A percentile compares a stretch with the other conserved stretches of the same genome.
Evolutionary conservation across 2,329 filamentous ascomycete species (phyloP).

Genomic region (Ambrosiella cleistominuta): DNA sequence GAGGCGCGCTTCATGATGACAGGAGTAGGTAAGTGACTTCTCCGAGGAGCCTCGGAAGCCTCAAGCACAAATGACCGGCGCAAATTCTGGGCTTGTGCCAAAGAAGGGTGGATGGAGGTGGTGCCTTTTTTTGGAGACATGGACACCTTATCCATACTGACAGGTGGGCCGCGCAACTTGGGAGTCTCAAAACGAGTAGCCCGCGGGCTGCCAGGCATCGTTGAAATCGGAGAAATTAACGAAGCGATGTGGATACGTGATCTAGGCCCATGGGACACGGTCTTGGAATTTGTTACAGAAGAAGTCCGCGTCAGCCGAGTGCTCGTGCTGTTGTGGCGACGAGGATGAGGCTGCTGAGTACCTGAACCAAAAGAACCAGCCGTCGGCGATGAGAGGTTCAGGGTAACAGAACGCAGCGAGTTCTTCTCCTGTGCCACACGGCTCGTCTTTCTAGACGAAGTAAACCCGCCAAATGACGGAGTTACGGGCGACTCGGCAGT

Average conservation of each 20-base stretch:
- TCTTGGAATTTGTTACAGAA: background rate
- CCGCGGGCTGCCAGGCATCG: background rate
- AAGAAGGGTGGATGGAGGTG: background rate
- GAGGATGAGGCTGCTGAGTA: background rate
- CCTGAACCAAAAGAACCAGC: background rate
- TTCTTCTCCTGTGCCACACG: background rate
- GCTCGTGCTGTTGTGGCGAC: conserved; percentile 3
- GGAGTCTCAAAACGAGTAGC: background rate
- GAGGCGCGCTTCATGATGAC: conserved; percentile 1
- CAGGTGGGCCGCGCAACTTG: conserved; percentile 13
- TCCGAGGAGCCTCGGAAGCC: conserved; percentile 4
- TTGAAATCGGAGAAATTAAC: conserved; percentile 3
- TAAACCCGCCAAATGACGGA: background rate
- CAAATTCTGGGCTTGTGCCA: background rate
- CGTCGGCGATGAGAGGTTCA: background rate
- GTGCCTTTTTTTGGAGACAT: conserved; percentile 4
- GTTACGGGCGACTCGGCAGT: background rate
- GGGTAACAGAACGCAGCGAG: background rate
- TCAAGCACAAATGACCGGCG: conserved; percentile 8
- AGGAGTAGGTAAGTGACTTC: background rate
- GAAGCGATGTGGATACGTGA: conserved; percentile 3
- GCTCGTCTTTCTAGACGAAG: background rate
- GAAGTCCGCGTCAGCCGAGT: background rate
- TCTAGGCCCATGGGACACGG: background rate
- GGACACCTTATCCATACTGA: conserved; percentile 7